Base-by-base conservation (phyloP, 2,329 filamentous ascomycete species). In the Ascocoryne sarcoides region DNA sequence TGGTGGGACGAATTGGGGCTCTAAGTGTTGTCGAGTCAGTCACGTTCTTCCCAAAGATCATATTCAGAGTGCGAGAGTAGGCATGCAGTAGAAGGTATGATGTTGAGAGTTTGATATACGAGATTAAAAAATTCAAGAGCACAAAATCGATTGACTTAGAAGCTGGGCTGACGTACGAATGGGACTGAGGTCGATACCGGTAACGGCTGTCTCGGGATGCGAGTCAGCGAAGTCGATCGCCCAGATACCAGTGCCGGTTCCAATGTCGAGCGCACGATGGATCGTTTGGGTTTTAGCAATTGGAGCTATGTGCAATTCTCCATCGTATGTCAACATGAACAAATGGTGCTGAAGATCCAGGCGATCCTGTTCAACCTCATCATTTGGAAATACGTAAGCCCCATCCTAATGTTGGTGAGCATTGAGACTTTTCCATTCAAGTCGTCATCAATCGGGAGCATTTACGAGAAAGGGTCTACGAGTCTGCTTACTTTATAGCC, bases 1-100 rank as follows among this genome's bases (percentile, higher is more conserved):
- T 30, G 66, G 62, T 1, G 75, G 75, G 26, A 43, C 17, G 32
- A 38, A 38, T 10, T 14, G 17, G 10, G 36, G 36, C 20, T 26
- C n/a, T n/a, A n/a, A n/a, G n/a, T n/a, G n/a, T n/a, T n/a, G n/a
- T n/a, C n/a, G n/a, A n/a, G n/a, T n/a, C n/a, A n/a, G n/a, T n/a
- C n/a, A n/a, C n/a, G n/a, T n/a, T n/a, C n/a, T n/a, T n/a, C n/a
- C n/a, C n/a, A n/a, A n/a, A n/a, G n/a, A n/a, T n/a, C n/a, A n/a
- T n/a, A n/a, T n/a, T n/a, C n/a, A n/a, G n/a, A n/a, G n/a, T n/a
- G n/a, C n/a, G n/a, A n/a, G n/a, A n/a, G n/a, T n/a, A n/a, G n/a
- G n/a, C n/a, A n/a, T n/a, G n/a, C n/a, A n/a, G n/a, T n/a, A n/a
- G n/a, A n/a, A n/a, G n/a, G n/a, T n/a, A n/a, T n/a, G n/a, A n/a